Evolutionary conservation across 2,329 filamentous ascomycete genomes (phyloP), one percentile per base, ranked within the genome.

Genomic region (Xylaria hypoxylon): DNA sequence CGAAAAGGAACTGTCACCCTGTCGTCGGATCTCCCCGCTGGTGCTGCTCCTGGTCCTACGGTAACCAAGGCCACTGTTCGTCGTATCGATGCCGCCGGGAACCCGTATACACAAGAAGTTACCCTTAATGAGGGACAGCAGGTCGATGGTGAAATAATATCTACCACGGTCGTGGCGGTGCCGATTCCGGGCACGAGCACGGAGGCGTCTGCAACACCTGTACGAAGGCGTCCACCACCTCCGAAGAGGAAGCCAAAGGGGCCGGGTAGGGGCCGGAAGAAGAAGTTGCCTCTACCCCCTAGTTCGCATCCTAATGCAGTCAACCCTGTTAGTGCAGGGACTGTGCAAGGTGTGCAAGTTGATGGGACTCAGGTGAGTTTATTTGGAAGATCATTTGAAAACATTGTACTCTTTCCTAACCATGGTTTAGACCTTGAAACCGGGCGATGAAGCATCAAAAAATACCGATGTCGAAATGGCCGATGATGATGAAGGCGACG

Each of bases 191-290:
- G 84, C 86, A 26, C 22, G 11, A 88, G 84, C n/a, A 79, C 86
- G 6, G 90, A 84, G 80, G 85, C 70, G 77, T 86, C 71, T 24
- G 73, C 79, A 2, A 81, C 82, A 1, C 81, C 82, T 1, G 77
- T 75, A n/a, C 80, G 82, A 75, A 87, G 90, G 75, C 88, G 90
- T 67, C 90, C 90, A 0, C 90, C 90, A 31, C 91, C 92, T 0
- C 92, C 92, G 0, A 94, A 93, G 78, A 90, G 92, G 78, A 97
- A 95, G 83, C 84, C 87, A 53, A 94, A 92, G 78, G 91, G 92
- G 0, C 89, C 92, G 40, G 93, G 93, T 7, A 88, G 93, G 68
- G 92, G 92, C 17, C 86, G 89, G 68, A 95, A 91, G 84, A 94
- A 92, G 86, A 93, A 90, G 77, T 76, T 82, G 72, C 80, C 80